Evolutionary conservation across 331 rosid genomes (phyloP).

Genomic region (Saraca asoca): DNA sequence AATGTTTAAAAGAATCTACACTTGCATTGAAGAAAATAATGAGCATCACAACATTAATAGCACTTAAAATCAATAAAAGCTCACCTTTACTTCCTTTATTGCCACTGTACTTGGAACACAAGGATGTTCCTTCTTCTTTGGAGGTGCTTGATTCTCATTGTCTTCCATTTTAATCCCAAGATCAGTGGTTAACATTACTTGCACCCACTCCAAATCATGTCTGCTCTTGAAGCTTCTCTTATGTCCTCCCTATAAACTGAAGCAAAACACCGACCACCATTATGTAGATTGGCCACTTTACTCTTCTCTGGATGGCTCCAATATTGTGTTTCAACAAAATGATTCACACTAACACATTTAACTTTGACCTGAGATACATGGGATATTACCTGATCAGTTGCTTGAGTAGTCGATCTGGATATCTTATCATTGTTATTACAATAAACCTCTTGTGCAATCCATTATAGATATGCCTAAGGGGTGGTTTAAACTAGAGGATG

Average conservation of each 20-base stretch:
- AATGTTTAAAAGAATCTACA: neutral
- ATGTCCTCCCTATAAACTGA: conserved; percentile 38
- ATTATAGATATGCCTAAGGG: conserved; percentile 97
- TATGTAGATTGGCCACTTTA: conserved; percentile 41
- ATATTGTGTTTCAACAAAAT: conserved; percentile 56
- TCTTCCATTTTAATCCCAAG: conserved; percentile 84
- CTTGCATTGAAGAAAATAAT: conserved; percentile 19
- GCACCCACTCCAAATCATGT: conserved; percentile 74
- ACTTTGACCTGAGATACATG: conserved; percentile 65
- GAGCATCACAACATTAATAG: conserved; percentile 26
- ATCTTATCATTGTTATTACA: conserved; percentile 93
- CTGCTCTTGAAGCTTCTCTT: conserved; percentile 37
- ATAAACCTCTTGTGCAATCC: conserved; percentile 88
- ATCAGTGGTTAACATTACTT: conserved; percentile 76
- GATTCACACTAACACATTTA: conserved; percentile 61
- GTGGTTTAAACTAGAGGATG: conserved; percentile 80
- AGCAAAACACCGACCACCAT: conserved; percentile 30
- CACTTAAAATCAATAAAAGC: conserved; percentile 35
- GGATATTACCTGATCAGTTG: conserved; percentile 94
- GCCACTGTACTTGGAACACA: conserved; percentile 96
- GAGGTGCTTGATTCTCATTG: conserved; percentile 69
- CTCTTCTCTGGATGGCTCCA: conserved; percentile 41
- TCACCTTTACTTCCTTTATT: conserved; percentile 92
- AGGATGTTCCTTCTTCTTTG: conserved; percentile 83
- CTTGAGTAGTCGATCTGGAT: conserved; percentile 93